Conservation (phyloP, 169 alveolate genomes). For the Plasmodium vivax region DNA sequence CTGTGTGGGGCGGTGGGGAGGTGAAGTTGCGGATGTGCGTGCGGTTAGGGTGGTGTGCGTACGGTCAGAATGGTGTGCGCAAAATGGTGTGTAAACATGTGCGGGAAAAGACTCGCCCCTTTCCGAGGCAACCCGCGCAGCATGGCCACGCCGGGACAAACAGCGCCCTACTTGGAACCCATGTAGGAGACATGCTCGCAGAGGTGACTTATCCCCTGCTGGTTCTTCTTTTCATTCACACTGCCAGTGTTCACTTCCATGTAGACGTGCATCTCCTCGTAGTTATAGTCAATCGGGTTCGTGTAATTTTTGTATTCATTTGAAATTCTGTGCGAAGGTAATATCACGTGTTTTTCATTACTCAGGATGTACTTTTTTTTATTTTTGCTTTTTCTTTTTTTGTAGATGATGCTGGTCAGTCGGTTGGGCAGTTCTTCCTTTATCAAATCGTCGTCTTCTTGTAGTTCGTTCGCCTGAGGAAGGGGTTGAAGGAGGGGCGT, state of each 20-base stretch:
- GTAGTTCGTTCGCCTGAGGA: slow-evolving; percentile 31
- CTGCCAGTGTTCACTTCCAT: slow-evolving; percentile 88
- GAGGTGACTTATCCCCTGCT: slow-evolving; percentile 89
- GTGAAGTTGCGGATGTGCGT: not conserved
- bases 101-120: not conserved
- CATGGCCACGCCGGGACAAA: not conserved
- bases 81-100: not conserved
- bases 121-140: not conserved
- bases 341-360: slow-evolving; percentile 58
- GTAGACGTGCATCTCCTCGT: slow-evolving; percentile 81
- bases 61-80: not conserved
- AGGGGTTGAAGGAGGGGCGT: not conserved
- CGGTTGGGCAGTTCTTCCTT: slow-evolving; percentile 40
- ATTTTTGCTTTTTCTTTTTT: slow-evolving; percentile 53
- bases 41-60: too few species aligned
- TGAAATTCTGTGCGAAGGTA: slow-evolving; percentile 64
- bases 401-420: slow-evolving; percentile 53
- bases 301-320: slow-evolving; percentile 30
- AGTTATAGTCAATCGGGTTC: slow-evolving; percentile 51
- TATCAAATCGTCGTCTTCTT: slow-evolving; percentile 61
- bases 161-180: slow-evolving; percentile 85
- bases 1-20: not conserved
- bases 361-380: slow-evolving; percentile 35
- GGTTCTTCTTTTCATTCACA: slow-evolving; percentile 86
- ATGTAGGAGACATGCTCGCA: slow-evolving; percentile 90